Base-by-base conservation (phyloP, 306 rosid genomes). In the Glycyrrhiza uralensis region DNA sequence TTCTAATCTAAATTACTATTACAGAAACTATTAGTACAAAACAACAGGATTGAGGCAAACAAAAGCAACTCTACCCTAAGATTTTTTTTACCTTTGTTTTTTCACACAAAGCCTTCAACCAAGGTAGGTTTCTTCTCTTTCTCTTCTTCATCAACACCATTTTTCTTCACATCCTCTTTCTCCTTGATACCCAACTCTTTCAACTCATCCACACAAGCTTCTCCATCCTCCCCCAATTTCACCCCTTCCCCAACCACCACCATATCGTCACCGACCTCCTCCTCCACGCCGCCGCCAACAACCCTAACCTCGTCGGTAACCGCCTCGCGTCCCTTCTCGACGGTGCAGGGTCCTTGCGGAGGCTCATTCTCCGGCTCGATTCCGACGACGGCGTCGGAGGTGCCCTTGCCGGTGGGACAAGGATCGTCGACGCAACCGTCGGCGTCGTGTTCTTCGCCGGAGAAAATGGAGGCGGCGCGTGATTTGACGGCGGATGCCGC, bases 401-500 rank as follows among this genome's bases (percentile, higher is more conserved):
- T 17, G 2, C 45, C 87, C 5, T 72, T 39, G n/a, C 18, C 55
- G 17, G 19, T 26, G 0, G 90, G 76, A 82, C 82, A 82, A 3
- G 88, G 87, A 9, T 88, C 88, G 2, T 28, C 28, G 69, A 83
- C 20, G 70, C 92, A 88, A 22, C 41, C 69, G 0, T 36, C 76
- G 13, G 55, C 86, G 17, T 63, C 81, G 6, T n/a, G n/a, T n/a
- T 14, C 80, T 0, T 52, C 66, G n/a, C 64, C 86, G 33, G 78
- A 35, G 35, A 88, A 77, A 47, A 88, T 33, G 0, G 83, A 71
- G 50, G 80, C 26, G 68, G 92, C 87, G 52, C 80, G 71, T 6
- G 88, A 81, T 36, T 86, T 93, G 14, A 84, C 86, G 44, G 91
- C 92, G 30, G 73, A 24, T 39, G 97, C 96, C 14, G 97, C 99